Evolutionary conservation across 164 flowering plant species (phyloP).

Genomic region (Stephania japonica): DNA sequence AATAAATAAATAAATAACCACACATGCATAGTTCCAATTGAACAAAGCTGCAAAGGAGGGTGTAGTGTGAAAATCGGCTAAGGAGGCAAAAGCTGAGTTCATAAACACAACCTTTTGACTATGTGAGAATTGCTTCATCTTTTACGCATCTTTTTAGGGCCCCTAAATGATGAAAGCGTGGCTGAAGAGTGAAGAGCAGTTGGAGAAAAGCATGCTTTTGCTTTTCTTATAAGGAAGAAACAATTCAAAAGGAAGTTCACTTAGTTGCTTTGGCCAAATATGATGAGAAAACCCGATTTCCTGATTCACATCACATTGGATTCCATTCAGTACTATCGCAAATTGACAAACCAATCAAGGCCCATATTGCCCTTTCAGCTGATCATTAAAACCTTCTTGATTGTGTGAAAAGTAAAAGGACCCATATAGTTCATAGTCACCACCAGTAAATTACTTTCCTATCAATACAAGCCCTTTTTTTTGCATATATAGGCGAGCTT

Average conservation of each 20-base stretch:
- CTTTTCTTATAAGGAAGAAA: not conserved
- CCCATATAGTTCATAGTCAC: not conserved
- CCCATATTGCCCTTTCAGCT: not conserved
- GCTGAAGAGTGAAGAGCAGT: not conserved
- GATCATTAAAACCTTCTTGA: not conserved
- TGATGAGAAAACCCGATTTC: not conserved
- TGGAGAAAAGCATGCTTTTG: not conserved
- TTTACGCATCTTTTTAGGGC: not conserved
- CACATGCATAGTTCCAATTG: too few relatives aligned
- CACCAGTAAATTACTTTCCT: too few relatives aligned
- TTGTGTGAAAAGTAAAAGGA: not conserved
- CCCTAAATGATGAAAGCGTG: not conserved
- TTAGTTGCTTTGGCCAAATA: not conserved
- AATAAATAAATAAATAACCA: too few relatives aligned
- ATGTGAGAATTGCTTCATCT: not conserved
- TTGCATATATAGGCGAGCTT: too few relatives aligned
- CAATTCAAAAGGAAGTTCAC: not conserved
- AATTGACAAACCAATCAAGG: not conserved
- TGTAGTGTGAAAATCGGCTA: too few relatives aligned
- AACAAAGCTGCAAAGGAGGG: too few relatives aligned
- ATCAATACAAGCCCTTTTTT: too few relatives aligned
- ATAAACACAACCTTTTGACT: not conserved
- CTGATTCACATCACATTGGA: not conserved
- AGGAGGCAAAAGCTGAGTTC: not conserved
- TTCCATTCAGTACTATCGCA: not conserved